Evolutionary conservation across 1,284 basidiomycete species (phyloP), one percentile per base, ranked within the genome.

Genomic region (Cutaneotrichosporon mucoides): DNA sequence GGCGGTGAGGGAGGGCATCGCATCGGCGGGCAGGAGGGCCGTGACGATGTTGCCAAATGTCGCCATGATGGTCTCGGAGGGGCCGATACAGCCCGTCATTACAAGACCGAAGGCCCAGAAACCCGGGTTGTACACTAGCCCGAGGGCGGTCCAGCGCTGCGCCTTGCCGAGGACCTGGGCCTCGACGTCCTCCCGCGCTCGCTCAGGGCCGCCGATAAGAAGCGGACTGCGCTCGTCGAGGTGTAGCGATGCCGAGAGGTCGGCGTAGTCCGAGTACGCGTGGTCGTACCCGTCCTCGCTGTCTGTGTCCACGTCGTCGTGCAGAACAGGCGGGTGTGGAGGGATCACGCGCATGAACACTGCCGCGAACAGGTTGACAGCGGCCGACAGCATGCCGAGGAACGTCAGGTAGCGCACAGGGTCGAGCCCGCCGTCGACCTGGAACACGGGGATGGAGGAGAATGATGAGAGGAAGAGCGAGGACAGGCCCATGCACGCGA

Each of bases 21-120:
- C 40, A 8, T 61, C 59, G 10, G 70, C 65, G 4, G 73, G 70
- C 4, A 77, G 62, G n/a, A 79, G 66, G 4, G 73, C 72, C 4
- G 76, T 75, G 44, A 77, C 68, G 57, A 79, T 71, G 15, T 72
- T 73, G n/a, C 77, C 77, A 37, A 79, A 75, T 1, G 71, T 74
- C 2, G 77, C 73, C 16, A 79, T 68, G 37, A 75, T 66, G 53
- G 73, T 77, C 59, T 79, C 77, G n/a, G 70, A 68, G 2, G 77
- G 77, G 11, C 77, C 77, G 42, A 78, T 73, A 34, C 72, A 73
- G 43, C 76, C 60, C 3, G 73, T 69, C 24, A 77, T 57, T 8
- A 77, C 62, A 4, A 72, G 16, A 3, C 77, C 77, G 63, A 76
- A 76, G 2, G 62, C 61, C 77, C 77, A 79, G 57, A 79, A 76